phyloP scores from a whole-genome alignment of 805 yeast genomes.

The Candida boleticola region DNA sequence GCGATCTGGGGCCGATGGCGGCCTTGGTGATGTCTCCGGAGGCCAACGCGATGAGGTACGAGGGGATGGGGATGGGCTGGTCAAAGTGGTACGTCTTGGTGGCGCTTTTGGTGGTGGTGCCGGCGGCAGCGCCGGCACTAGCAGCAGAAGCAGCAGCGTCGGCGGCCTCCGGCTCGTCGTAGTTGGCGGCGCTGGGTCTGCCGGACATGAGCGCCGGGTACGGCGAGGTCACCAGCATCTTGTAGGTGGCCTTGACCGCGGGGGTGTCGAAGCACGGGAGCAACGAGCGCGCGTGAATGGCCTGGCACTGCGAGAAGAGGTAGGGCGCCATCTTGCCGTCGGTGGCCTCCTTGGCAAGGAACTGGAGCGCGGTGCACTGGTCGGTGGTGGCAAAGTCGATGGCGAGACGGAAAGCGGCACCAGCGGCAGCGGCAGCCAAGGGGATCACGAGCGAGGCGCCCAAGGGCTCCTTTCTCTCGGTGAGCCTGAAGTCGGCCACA shows the following conservation, averaged over 20 bases:
- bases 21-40: slow-evolving; percentile 72
- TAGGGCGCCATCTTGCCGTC: slow-evolving; percentile 68
- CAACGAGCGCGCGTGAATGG: slow-evolving; percentile 84
- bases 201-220: slow-evolving; percentile 78
- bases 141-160: slow-evolving; percentile 12
- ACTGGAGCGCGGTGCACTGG: slow-evolving; percentile 81
- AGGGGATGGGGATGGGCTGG: slow-evolving; percentile 83
- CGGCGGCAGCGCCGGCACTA: slow-evolving; percentile 5
- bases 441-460: slow-evolving; percentile 54
- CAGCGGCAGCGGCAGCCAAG: slow-evolving; percentile 5
- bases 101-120: slow-evolving; percentile 12
- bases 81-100: slow-evolving; percentile 44
- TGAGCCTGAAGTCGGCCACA: slow-evolving; percentile 21
- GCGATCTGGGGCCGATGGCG: slow-evolving; percentile 81
- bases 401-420: slow-evolving; percentile 23
- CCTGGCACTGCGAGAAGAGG: slow-evolving; percentile 87
- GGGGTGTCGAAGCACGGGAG: slow-evolving; percentile 94
- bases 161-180: slow-evolving; percentile 11
- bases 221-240: slow-evolving; percentile 58
- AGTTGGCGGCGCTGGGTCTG: slow-evolving; percentile 24
- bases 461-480: slow-evolving; percentile 48
- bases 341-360: slow-evolving; percentile 73
- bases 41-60: slow-evolving; percentile 80
- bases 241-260: slow-evolving; percentile 66
- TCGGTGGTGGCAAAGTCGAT: slow-evolving; percentile 69